These are phyloP conservation scores for Funneliformis geosporum DNA, from an alignment of 192 early-diverging fungal genomes.

Conservation along the genomic window DNA sequence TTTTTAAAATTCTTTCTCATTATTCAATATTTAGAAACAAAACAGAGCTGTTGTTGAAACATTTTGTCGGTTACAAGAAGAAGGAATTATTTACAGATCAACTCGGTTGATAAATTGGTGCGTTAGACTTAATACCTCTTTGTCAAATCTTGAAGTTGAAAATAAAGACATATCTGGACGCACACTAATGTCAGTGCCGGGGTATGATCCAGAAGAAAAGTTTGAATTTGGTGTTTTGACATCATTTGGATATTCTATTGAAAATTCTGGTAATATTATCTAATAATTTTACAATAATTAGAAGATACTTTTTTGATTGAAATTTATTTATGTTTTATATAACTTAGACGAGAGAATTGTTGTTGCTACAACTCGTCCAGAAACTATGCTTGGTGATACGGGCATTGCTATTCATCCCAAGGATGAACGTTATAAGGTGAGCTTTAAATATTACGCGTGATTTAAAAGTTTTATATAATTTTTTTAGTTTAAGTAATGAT, in stretches of 20 bases:
- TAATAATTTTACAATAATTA: not conserved
- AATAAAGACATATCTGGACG: conserved; percentile 84
- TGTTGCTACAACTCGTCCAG: conserved; percentile 98
- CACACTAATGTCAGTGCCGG: conserved; percentile 85
- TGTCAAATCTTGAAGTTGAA: conserved; percentile 97
- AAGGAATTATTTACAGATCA: conserved; percentile 95
- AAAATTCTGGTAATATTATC: conserved; percentile 54
- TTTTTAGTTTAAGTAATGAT: not conserved
- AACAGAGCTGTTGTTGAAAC: conserved; percentile 88
- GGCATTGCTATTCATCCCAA: conserved; percentile 94
- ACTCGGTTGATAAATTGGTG: conserved; percentile 99
- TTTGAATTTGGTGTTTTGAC: conserved; percentile 99
- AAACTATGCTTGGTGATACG: conserved; percentile 99
- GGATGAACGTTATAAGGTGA: conserved; percentile 85
- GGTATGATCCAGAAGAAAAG: conserved; percentile 89
- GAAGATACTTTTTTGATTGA: not conserved
- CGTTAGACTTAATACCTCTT: conserved; percentile 89
- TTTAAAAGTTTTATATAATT: not conserved
- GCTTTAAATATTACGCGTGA: not conserved
- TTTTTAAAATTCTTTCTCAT: not conserved
- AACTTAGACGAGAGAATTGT: conserved; percentile 74
- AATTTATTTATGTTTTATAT: not conserved
- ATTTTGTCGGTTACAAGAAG: conserved; percentile 91
- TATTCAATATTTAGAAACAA: conserved; percentile 49
- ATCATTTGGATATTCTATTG: conserved; percentile 92